Percentiles rank a stretch among this genome's conserved stretches.
Conservation (phyloP, 1,139 yeast species). For the Pichia sp. region DNA sequence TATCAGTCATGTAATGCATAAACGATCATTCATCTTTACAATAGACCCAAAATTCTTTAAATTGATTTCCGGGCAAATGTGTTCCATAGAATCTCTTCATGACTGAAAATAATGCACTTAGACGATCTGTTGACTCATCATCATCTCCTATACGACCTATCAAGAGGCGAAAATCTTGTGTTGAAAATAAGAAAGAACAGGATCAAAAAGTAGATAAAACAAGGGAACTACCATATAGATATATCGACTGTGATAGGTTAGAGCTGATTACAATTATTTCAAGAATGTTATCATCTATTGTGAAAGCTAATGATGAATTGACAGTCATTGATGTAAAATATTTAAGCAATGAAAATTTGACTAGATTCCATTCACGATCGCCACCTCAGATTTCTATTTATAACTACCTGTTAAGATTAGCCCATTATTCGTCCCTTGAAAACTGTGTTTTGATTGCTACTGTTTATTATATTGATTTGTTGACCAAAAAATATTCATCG, state of each 20-base stretch:
- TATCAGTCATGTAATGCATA: too few species aligned
- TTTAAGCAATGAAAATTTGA: slow-evolving; percentile 37
- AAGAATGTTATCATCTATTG: slow-evolving; percentile 58
- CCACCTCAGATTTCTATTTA: slow-evolving; percentile 83
- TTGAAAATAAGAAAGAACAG: neutral
- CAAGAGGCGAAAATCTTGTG: slow-evolving; percentile 7
- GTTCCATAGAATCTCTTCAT: neutral
- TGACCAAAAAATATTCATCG: slow-evolving; percentile 69
- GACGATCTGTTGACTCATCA: neutral
- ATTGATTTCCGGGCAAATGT: neutral
- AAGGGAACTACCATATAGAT: slow-evolving; percentile 44
- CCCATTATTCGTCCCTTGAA: slow-evolving; percentile 79
- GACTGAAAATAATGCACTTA: neutral
- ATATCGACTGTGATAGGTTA: slow-evolving; percentile 59
- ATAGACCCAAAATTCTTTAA: neutral
- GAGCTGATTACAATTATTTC: slow-evolving; percentile 68
- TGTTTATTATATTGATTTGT: slow-evolving; percentile 79
- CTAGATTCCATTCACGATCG: slow-evolving; percentile 87
- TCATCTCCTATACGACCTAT: neutral
- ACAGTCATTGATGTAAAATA: slow-evolving; percentile 18
- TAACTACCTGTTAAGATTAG: slow-evolving; percentile 68
- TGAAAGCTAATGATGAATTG: slow-evolving; percentile 25
- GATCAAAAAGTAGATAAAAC: neutral
- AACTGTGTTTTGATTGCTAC: slow-evolving; percentile 74
- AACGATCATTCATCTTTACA: too few species aligned